Percentiles rank a stretch among this genome's conserved stretches.
phyloP scores from a whole-genome alignment of 805 yeast genomes.

The Candida parachauliodes region DNA sequence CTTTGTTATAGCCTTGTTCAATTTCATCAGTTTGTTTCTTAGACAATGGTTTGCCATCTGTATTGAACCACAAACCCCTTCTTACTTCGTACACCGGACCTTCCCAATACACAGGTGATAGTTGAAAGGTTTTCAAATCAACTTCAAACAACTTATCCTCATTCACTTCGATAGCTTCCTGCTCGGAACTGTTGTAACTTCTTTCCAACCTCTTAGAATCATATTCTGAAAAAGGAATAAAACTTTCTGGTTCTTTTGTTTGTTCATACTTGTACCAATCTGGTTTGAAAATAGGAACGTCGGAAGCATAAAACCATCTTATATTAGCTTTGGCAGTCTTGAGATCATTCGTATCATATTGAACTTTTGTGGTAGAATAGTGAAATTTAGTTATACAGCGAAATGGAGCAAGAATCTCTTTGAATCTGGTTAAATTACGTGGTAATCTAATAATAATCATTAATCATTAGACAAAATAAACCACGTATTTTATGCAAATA shows the following conservation, averaged over 20 bases:
- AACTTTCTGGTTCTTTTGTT: slow-evolving; percentile 50
- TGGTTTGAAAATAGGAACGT: slow-evolving; percentile 69
- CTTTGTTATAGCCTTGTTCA: slow-evolving; percentile 50
- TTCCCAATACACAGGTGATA: slow-evolving; percentile 79
- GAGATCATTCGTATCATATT: too few species aligned
- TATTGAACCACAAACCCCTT: slow-evolving; percentile 79
- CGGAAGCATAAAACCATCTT: slow-evolving; percentile 84
- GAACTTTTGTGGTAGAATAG: too few species aligned
- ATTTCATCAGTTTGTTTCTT: slow-evolving; percentile 49
- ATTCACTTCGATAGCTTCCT: slow-evolving; percentile 52
- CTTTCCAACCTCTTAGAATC: slow-evolving; percentile 66
- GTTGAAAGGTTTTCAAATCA: slow-evolving; percentile 48
- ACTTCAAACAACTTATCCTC: slow-evolving; percentile 81
- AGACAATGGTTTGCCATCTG: slow-evolving; percentile 54
- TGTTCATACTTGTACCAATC: slow-evolving; percentile 51
- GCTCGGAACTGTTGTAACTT: slow-evolving; percentile 3
- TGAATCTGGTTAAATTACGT: background rate
- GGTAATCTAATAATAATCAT: slow-evolving; percentile 3
- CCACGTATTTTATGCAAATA: too few species aligned
- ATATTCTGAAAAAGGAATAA: slow-evolving; percentile 58
- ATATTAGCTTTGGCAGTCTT: slow-evolving; percentile 11
- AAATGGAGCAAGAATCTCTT: background rate
- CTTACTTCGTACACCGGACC: slow-evolving; percentile 83
- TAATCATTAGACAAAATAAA: too few species aligned
- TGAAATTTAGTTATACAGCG: background rate